Evolutionary conservation across 306 rosid genomes (phyloP), one percentile per base, ranked within the genome.

Genomic region (Adenanthera pavonina): DNA sequence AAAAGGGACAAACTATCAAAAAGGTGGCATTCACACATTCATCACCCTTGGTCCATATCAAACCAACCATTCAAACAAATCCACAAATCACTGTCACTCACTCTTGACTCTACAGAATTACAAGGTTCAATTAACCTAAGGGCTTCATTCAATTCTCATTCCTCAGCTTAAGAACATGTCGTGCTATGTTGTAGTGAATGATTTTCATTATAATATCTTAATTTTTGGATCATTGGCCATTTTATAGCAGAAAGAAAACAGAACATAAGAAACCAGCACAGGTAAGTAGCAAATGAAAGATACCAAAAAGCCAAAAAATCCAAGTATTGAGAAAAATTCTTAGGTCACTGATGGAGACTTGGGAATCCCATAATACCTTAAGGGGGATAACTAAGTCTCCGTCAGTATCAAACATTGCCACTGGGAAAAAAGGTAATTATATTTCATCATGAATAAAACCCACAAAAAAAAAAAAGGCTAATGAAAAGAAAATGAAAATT

Each of bases 81-180:
- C 57, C 57, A 38, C 56, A 59, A 3, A 84, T 57, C 72, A 12
- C 34, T 17, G 16, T 79, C 72, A 80, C 81, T 33, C 3, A 4
- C 11, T 30, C 38, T 43, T 47, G 12, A 43, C 51, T 8, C 73
- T 19, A n/a, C 36, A 43, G 19, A 68, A 6, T 41, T 43, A 41
- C 35, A 68, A 51, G 14, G 14, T 77, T 68, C 76, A 36, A 1
- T 64, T 13, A 35, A 64, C 69, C 69, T 35, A 14, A 35, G 19
- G 35, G 20, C 46, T 36, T 69, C 10, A 4, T 48, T 68, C 35
- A 35, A 59, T 0, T 66, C 47, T 38, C 49, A 66, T 17, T 66
- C 71, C 6, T 66, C 13, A n/a, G 73, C 53, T 3, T 68, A 41
- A 19, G 47, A 69, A 12, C 74, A 69, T 25, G 56, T 9, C 17